Base-by-base conservation (phyloP, 768 basidiomycete genomes). In the Termitomyces sp. region DNA sequence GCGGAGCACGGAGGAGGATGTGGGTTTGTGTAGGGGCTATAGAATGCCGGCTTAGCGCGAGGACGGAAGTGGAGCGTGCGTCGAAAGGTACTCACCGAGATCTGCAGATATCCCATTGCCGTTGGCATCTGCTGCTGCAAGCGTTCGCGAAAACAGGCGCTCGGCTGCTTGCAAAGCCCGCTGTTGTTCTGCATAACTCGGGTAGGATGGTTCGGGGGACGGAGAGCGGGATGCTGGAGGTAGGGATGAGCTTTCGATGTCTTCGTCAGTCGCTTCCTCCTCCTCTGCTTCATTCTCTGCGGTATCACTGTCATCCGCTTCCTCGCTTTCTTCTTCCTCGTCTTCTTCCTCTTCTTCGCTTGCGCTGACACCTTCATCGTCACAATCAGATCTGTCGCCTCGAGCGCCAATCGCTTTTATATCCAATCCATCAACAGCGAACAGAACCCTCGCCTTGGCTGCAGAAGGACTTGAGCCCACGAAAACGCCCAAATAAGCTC, bases 361-460 rank as follows among this genome's bases (percentile, higher is more conserved):
- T 2, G 60, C 63, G 47, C 65, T 64, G 22, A 60, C 60, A 42
- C 35, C 60, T 51, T 58, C 60, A 30, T 55, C 52, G 3, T 45
- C 59, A 8, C 62, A 58, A 1, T 65, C 64, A 9, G 26, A 52
- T 4, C 58, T 64, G 53, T 73, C 69, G 47, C 70, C 68, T 34
- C 70, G 63, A 42, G 64, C 51, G 0, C 77, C 74, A 74, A 75
- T 73, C 5, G 72, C 58, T 35, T 67, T 82, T 17, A 74, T 73
- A 54, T 87, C 82, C 8, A 90, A 64, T 0, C 83, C 84, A 64
- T 90, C 82, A 2, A 91, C 72, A 0, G 76, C 84, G 17, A 86
- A 72, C 15, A 89, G 66, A 1, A 90, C 77, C 57, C 77, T 77
- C 1, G 84, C 74, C 59, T 78, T 85, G 2, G 88, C 78, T 0